Base-by-base conservation (phyloP, 768 basidiomycete genomes). In the Pulveroboletus sp. region DNA sequence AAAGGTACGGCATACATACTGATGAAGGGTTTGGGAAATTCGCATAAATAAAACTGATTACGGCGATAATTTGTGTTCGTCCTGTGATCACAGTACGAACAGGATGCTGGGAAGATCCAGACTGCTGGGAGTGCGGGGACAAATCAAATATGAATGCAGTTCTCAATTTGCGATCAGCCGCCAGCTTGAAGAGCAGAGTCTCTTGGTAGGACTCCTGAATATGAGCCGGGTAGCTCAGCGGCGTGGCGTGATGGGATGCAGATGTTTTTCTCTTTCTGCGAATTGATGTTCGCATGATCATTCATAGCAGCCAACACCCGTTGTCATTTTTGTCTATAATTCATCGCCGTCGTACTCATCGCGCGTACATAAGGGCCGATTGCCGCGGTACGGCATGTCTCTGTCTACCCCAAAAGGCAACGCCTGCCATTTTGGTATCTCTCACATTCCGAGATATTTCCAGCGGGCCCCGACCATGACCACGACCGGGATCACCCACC, bases 301-400 rank as follows among this genome's bases (percentile, higher is more conserved):
- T 29, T 29, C 6, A 6, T 6, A 14, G 31, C 31, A 14, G 31
- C 11, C 26, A 41, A 41, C 20, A 22, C 19, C 29, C 36, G 23
- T 29, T 29, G 14, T 12, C 19, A 31, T 41, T 48, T 31, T 22
- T 12, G 40, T 42, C 39, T 23, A 9, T 23, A 22, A 17, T 49
- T 47, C 54, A 51, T 52, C 31, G 46, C 56, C 52, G 56, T 51
- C 44, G 26, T 22, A 29, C 24, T 49, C n/a, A n/a, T n/a, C n/a
- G n/a, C n/a, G n/a, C n/a, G 54, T 63, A 65, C 61, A 63, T 47
- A 63, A 65, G 43, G 35, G 45, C 63, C 63, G 53, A 64, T 65
- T 65, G 54, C 61, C 51, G 61, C 53, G 49, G 44, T 61, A 63
- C 62, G 64, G 67, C 56, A 68, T 49, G 41, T 45, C 51, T 51